A percentile compares a stretch with the other conserved stretches of the same genome.
These are phyloP conservation scores for Nannizzia gypsea DNA, from an alignment of 2,329 filamentous ascomycete species.

Conservation along the genomic window DNA sequence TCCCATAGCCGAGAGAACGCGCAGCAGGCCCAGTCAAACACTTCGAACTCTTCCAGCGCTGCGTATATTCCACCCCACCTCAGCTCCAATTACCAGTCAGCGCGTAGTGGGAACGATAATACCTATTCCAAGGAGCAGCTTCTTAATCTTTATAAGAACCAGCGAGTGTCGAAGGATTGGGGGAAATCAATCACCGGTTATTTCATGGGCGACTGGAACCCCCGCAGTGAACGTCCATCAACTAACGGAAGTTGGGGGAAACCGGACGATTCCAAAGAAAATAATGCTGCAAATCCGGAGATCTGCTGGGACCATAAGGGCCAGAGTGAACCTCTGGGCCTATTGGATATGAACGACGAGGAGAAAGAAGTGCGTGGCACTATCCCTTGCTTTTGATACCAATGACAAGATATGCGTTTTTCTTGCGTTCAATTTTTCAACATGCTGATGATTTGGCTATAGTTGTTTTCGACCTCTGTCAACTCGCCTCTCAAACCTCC, in stretches of 20 bases:
- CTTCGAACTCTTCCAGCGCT: conserved; percentile 31
- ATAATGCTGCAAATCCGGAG: conserved; percentile 64
- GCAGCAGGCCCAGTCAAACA: conserved; percentile 28
- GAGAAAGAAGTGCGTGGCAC: conserved; percentile 47
- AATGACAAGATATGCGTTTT: background rate
- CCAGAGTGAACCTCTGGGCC: conserved; percentile 55
- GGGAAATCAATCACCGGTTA: conserved; percentile 54
- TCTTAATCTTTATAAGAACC: conserved; percentile 56
- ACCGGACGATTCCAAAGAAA: conserved; percentile 58
- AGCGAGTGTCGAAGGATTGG: conserved; percentile 42
- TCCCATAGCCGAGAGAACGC: conserved; percentile 36
- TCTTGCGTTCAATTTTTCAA: no score
- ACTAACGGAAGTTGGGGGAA: conserved; percentile 62
- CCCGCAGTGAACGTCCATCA: conserved; percentile 54
- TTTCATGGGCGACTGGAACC: conserved; percentile 68
- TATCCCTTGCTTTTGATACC: conserved; percentile 4
- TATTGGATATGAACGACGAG: conserved; percentile 59
- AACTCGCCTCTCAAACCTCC: conserved; percentile 89
- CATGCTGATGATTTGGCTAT: conserved; percentile 18
- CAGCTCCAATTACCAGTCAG: conserved; percentile 39
- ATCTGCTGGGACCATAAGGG: conserved; percentile 79
- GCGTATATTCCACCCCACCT: conserved; percentile 52
- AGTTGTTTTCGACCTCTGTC: conserved; percentile 76
- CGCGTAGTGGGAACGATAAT: conserved; percentile 41
- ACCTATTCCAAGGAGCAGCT: conserved; percentile 72